Percentiles rank a stretch among this genome's conserved stretches.
Conservation (phyloP, 2,329 filamentous ascomycete species). For the Penicillium sp. region DNA sequence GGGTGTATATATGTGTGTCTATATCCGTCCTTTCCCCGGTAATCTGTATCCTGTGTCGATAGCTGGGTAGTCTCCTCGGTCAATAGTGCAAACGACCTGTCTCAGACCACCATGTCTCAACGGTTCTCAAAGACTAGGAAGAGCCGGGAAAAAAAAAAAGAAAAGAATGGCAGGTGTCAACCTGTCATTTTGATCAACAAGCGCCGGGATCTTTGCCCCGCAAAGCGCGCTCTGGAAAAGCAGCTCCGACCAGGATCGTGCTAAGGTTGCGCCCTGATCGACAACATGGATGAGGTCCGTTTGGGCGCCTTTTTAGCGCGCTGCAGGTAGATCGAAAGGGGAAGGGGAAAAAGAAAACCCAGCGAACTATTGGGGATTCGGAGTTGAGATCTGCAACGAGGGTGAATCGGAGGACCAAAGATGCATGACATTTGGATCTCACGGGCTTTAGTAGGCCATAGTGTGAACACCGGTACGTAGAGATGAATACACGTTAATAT, state of each 20-base stretch:
- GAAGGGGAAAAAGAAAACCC: constrained; percentile 14
- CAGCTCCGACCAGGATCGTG: constrained; percentile 13
- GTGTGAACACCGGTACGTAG: background rate
- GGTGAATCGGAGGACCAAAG: background rate
- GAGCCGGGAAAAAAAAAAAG: background rate
- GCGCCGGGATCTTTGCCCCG: constrained; percentile 2
- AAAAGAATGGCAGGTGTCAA: constrained; percentile 16
- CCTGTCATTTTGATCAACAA: constrained; percentile 24
- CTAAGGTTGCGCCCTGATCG: constrained; percentile 19
- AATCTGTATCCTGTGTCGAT: background rate
- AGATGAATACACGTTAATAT: too few species aligned
- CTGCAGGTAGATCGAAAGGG: constrained; percentile 21
- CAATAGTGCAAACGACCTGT: background rate
- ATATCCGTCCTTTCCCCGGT: background rate
- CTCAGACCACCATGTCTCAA: constrained; percentile 1
- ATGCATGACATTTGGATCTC: background rate
- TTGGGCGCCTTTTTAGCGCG: constrained; percentile 13
- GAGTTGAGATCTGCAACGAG: constrained; percentile 7
- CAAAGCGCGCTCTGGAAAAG: constrained; percentile 12
- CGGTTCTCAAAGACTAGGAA: background rate
- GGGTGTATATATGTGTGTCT: background rate
- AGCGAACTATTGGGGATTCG: constrained; percentile 4
- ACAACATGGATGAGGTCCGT: constrained; percentile 12
- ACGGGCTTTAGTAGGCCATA: background rate
- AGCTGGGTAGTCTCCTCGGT: too few species aligned